A percentile compares a stretch with the other conserved stretches of the same genome.
phyloP scores from a whole-genome alignment of 371 early-diverging fungal species.

The Apophysomyces variabilis region DNA sequence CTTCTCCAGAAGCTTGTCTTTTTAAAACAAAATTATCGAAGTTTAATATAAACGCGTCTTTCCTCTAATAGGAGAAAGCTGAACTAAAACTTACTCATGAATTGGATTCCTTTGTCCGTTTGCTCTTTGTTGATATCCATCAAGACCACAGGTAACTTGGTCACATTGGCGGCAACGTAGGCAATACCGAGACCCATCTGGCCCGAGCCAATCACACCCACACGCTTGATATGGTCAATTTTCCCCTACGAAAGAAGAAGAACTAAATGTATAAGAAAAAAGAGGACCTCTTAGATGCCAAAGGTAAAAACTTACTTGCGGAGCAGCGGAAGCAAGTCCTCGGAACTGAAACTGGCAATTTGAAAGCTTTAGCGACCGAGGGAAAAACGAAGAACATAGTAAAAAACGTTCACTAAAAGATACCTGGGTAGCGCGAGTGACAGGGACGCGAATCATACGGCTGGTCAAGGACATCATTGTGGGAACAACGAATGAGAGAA shows the following conservation, averaged over 20 bases:
- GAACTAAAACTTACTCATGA: conserved; percentile 66
- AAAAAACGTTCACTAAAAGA: neutral
- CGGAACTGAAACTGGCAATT: neutral
- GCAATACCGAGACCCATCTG: conserved; percentile 97
- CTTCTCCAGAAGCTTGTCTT: conserved; percentile 87
- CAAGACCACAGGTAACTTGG: conserved; percentile 79
- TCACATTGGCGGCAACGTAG: conserved; percentile 88
- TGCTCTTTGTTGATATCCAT: conserved; percentile 86
- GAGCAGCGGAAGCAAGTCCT: conserved; percentile 11
- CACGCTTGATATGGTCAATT: conserved; percentile 52
- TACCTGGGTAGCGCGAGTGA: conserved; percentile 9
- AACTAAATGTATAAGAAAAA: neutral
- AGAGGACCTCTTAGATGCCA: too few relatives aligned
- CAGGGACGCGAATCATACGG: conserved; percentile 5
- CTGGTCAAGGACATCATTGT: neutral
- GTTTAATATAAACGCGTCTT: neutral
- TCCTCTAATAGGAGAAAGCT: too few relatives aligned
- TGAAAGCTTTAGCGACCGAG: neutral
- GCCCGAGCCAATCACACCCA: conserved; percentile 84
- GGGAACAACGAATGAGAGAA: neutral
- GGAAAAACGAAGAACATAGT: neutral
- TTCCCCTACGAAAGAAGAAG: conserved; percentile 17
- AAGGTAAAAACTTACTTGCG: conserved; percentile 1
- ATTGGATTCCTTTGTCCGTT: conserved; percentile 80
- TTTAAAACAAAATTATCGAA: neutral